Evolutionary conservation across 768 basidiomycete genomes (phyloP), one percentile per base, ranked within the genome.

Genomic region (Nidularia sp.): DNA sequence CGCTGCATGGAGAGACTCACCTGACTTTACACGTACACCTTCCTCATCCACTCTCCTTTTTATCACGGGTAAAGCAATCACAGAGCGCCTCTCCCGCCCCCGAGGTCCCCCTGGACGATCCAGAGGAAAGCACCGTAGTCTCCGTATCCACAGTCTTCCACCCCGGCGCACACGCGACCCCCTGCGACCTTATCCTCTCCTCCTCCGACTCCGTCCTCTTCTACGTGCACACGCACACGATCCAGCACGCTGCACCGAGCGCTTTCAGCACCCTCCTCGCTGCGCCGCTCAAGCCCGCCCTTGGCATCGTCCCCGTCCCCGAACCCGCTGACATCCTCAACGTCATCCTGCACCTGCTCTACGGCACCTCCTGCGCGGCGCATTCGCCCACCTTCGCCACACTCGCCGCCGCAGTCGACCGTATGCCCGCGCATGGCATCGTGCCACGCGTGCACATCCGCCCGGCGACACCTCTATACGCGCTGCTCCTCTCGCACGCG

Each of bases 161-260:
- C 35, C 62, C 65, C 6, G 50, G 53, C 13, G 48, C 56, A 2
- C 51, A 60, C 49, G n/a, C 54, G 18, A 34, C 48, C 8, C 51
- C 45, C 4, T 51, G 60, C 6, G 60, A 66, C 44, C 54, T 57
- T 15, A 67, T 81, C 48, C 58, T 84, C 49, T 59, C 78, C 50
- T 79, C 81, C 6, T 72, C 78, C 34, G 85, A 86, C 53, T 74
- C 73, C 0, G 81, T 87, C 29, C 76, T 84, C 57, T 86, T 86
- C 70, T 84, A 84, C 55, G 79, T 78, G 2, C 80, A 86, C 61
- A 60, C 67, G 0, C 56, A 70, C 10, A 57, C 18, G 60, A 58
- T 9, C 79, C 78, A 44, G 67, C 65, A 25, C 83, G 85, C 65
- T 63, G 70, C 39, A 2, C 10, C 10, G 39, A 41, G 39, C 10